Evolutionary conservation across 2,329 filamentous ascomycete genomes (phyloP), one percentile per base, ranked within the genome.

Genomic region (Aspergillus sp.): DNA sequence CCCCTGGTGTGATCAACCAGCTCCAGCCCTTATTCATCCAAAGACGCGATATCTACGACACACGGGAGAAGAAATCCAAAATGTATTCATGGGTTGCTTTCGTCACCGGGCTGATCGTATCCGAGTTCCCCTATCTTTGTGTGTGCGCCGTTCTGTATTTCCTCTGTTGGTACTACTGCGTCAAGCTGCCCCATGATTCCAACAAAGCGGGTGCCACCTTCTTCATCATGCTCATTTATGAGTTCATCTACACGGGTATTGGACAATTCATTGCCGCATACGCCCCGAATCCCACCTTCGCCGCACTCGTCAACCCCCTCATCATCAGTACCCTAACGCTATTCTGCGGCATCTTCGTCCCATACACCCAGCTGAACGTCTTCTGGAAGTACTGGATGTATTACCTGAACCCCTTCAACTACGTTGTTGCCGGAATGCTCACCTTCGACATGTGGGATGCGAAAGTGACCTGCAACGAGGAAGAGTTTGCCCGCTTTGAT

Each of bases 221-320:
- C 76, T 78, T 92, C 47, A 90, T 93, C 84, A 86, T 85, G 14
- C 73, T 92, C 63, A 81, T 92, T 3, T 91, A 92, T 76, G 90
- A 87, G 75, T 75, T 92, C 20, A 89, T 91, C 78, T 84, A 87
- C 72, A 84, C 82, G 20, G 86, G 81, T 63, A 92, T 87, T 85
- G 90, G 89, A 14, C 90, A 91, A 72, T 92, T 89, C 85, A 89
- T 93, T 64, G 89, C 87, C 57, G 90, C 91, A 0, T 91, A 91
- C 70, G 88, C 90, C 0, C 89, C 76, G 42, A 80, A 80, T 61
- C 76, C 90, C 0, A 86, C 81, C 55, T 91, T 91, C 71, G 90
- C 88, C 0, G 86, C 90, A 54, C 89, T 91, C 60, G 85, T 85
- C 49, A 90, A 91, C 68, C 89, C 89, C 0, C 87, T 91, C 76